Conservation (phyloP, 148 eudicot genomes). For the Cornus suecica region DNA sequence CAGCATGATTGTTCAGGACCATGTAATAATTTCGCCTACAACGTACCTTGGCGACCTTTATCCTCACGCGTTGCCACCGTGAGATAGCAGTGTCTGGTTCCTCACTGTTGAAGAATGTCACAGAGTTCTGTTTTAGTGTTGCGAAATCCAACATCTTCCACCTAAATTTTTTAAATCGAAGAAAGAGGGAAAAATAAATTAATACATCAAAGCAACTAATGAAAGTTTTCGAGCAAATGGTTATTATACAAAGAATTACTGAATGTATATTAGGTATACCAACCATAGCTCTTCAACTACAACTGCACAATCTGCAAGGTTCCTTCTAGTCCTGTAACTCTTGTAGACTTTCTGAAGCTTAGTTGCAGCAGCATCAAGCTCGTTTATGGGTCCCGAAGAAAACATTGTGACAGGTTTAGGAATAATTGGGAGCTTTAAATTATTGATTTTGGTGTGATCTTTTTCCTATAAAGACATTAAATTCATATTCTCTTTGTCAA, state of each 20-base stretch:
- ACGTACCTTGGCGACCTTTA: constrained; percentile 32
- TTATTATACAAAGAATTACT: background rate
- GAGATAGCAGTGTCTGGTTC: constrained; percentile 23
- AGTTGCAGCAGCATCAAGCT: constrained; percentile 35
- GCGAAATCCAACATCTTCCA: constrained; percentile 37
- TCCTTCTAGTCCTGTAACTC: constrained; percentile 32
- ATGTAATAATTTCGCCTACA: too few relatives aligned
- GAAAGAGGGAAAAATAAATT: background rate
- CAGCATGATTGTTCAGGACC: too few relatives aligned
- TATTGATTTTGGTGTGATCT: background rate
- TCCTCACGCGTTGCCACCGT: constrained; percentile 29
- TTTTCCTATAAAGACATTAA: background rate
- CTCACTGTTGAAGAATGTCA: constrained; percentile 20
- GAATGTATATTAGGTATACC: background rate
- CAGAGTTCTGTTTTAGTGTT: constrained; percentile 22
- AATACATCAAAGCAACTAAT: background rate
- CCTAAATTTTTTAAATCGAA: constrained; percentile 13
- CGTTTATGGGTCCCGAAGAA: constrained; percentile 22
- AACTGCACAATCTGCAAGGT: constrained; percentile 37
- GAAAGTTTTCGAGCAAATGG: background rate
- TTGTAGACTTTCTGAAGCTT: constrained; percentile 32
- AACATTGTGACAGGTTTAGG: constrained; percentile 6
- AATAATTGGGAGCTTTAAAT: constrained; percentile 9
- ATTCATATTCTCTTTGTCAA: constrained; percentile 5
- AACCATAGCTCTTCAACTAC: constrained; percentile 35